phyloP scores from a whole-genome alignment of 2,329 filamentous ascomycete species.

The Arthrobotrys conoides region DNA sequence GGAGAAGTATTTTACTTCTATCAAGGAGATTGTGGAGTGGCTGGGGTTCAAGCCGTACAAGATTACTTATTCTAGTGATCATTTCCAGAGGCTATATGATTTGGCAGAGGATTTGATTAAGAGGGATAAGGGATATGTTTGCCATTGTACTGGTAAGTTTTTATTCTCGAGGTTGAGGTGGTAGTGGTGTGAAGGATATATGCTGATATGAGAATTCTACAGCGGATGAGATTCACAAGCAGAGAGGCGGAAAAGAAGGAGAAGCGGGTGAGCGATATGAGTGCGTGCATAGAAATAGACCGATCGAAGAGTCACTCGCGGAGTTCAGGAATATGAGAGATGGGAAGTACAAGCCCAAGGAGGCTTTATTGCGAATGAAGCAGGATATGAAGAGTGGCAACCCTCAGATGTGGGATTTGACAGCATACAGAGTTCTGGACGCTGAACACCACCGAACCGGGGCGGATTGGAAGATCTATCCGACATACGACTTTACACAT shows the following conservation, averaged over 20 bases:
- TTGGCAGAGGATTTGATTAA: conserved; percentile 87
- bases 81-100: conserved; percentile 89
- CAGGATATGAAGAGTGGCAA: conserved; percentile 85
- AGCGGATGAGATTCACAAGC: conserved; percentile 85
- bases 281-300: conserved; percentile 83
- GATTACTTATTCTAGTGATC: conserved; percentile 90
- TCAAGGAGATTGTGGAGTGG: conserved; percentile 89
- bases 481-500: conserved; percentile 93
- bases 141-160: conserved; percentile 79
- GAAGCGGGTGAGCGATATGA: conserved; percentile 78
- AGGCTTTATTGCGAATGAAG: conserved; percentile 93
- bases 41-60: conserved; percentile 83
- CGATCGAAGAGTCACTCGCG: conserved; percentile 80
- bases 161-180: too few species aligned
- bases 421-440: conserved; percentile 87
- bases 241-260: conserved; percentile 83
- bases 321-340: conserved; percentile 93
- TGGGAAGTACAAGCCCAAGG: conserved; percentile 87
- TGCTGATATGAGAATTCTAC: conserved; percentile 19
- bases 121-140: conserved; percentile 80
- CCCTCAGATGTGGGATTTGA: conserved; percentile 96
- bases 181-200: background rate
- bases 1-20: conserved; percentile 89
- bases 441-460: conserved; percentile 83
- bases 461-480: conserved; percentile 90